A percentile compares a stretch with the other conserved stretches of the same genome.
phyloP scores from a whole-genome alignment of 768 basidiomycete genomes.

The Panaeolus cyanescens region DNA sequence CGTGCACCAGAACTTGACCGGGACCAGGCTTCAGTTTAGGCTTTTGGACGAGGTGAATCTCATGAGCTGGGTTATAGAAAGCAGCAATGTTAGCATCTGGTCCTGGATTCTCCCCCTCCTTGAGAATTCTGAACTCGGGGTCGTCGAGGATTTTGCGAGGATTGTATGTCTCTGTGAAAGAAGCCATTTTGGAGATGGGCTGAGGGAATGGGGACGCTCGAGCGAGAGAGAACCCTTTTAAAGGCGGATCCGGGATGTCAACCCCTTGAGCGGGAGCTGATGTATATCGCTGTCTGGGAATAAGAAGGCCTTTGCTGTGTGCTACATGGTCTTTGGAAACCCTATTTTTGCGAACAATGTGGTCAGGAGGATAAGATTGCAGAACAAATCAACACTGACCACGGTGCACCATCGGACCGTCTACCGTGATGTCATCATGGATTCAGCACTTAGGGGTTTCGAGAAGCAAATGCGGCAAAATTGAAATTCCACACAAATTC shows the following conservation, averaged over 20 bases:
- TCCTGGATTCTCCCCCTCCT: conserved; percentile 48
- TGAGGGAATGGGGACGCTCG: conserved; percentile 3
- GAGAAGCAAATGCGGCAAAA: neutral
- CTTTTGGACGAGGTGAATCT: conserved; percentile 70
- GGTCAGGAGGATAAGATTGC: neutral
- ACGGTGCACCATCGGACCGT: neutral
- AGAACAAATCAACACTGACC: neutral
- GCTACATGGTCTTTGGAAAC: neutral
- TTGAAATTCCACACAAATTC: conserved; percentile 7
- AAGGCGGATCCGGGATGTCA: neutral
- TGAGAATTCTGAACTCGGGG: conserved; percentile 55
- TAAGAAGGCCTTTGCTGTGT: neutral
- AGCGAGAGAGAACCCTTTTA: conserved; percentile 2
- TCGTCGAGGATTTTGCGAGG: conserved; percentile 59
- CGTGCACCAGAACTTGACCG: conserved; percentile 67
- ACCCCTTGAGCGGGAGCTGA: conserved; percentile 3
- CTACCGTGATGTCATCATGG: neutral
- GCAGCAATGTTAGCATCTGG: conserved; percentile 58
- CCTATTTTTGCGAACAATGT: neutral
- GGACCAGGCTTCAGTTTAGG: conserved; percentile 59
- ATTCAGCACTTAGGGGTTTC: neutral
- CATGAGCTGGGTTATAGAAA: conserved; percentile 64
- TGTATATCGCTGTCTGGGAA: neutral
- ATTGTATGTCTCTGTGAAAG: conserved; percentile 45
- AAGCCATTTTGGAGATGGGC: neutral